phyloP scores from a whole-genome alignment of 2,329 filamentous ascomycete species.

The Arthroderma uncinatum region DNA sequence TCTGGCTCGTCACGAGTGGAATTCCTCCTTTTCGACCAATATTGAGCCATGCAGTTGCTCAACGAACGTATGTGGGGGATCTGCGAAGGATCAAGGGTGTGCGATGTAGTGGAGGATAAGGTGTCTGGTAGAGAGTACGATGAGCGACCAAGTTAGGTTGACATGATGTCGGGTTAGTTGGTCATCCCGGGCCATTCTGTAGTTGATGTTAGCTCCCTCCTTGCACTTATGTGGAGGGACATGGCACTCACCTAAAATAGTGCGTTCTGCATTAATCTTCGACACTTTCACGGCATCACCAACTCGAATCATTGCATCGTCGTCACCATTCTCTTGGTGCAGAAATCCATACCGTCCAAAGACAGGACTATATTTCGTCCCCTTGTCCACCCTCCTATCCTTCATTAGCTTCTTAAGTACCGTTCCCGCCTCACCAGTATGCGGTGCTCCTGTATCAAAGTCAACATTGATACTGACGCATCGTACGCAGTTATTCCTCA shows the following conservation, averaged over 20 bases:
- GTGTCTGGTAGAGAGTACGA: too few species aligned
- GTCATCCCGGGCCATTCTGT: neutral
- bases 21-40: too few species aligned
- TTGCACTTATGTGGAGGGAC: neutral
- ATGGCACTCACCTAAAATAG: slow-evolving; percentile 43
- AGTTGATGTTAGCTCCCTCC: neutral
- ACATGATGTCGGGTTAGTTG: neutral
- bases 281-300: slow-evolving; percentile 48
- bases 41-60: too few species aligned
- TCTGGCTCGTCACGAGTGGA: too few species aligned
- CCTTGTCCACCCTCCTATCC: slow-evolving; percentile 59
- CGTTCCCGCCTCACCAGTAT: slow-evolving; percentile 46
- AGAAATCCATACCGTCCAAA: slow-evolving; percentile 66
- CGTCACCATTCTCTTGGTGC: slow-evolving; percentile 20
- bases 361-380: slow-evolving; percentile 55
- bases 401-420: slow-evolving; percentile 59
- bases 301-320: slow-evolving; percentile 37
- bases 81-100: too few species aligned
- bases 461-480: slow-evolving; percentile 63
- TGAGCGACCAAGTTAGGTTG: too few species aligned
- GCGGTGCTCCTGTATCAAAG: slow-evolving; percentile 52
- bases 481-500: slow-evolving; percentile 60
- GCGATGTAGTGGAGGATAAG: too few species aligned
- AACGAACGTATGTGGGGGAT: too few species aligned
- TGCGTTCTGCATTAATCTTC: slow-evolving; percentile 41